phyloP scores from a whole-genome alignment of 2,329 filamentous ascomycete genomes.

The Diaporthe citrichinensis region DNA sequence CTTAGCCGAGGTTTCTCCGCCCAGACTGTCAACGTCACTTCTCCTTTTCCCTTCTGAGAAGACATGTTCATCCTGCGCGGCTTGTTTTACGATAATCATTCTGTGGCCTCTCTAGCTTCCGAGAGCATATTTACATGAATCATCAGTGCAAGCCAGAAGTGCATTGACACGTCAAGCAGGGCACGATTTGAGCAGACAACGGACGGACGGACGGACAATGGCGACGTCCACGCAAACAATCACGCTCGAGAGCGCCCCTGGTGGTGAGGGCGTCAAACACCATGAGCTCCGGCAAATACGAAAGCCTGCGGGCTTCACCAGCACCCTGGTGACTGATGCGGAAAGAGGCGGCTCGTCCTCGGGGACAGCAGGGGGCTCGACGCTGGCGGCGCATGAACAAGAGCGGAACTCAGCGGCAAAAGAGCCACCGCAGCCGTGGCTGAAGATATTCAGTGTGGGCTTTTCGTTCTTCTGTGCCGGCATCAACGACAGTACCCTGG shows the following conservation, averaged over 20 bases:
- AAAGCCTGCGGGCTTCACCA: not conserved
- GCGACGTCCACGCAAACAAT: slow-evolving; percentile 20
- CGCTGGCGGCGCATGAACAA: too few relatives aligned
- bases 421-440: not conserved
- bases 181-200: not conserved
- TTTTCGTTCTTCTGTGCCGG: slow-evolving; percentile 77
- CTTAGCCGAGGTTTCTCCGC: slow-evolving; percentile 12
- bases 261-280: not conserved
- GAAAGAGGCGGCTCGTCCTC: not conserved
- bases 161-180: not conserved
- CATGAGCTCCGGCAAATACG: slow-evolving; percentile 28
- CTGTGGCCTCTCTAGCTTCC: not conserved
- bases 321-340: too few relatives aligned
- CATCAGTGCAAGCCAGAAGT: too few relatives aligned
- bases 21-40: not conserved
- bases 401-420: not conserved
- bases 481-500: slow-evolving; percentile 75
- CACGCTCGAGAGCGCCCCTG: not conserved
- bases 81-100: too few relatives aligned
- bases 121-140: not conserved
- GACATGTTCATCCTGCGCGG: not conserved
- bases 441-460: slow-evolving; percentile 59
- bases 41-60: not conserved
- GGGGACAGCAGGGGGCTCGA: not conserved
- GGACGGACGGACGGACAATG: not conserved